Conservation (phyloP, 305 asterid species). For the Rubia occidens region DNA sequence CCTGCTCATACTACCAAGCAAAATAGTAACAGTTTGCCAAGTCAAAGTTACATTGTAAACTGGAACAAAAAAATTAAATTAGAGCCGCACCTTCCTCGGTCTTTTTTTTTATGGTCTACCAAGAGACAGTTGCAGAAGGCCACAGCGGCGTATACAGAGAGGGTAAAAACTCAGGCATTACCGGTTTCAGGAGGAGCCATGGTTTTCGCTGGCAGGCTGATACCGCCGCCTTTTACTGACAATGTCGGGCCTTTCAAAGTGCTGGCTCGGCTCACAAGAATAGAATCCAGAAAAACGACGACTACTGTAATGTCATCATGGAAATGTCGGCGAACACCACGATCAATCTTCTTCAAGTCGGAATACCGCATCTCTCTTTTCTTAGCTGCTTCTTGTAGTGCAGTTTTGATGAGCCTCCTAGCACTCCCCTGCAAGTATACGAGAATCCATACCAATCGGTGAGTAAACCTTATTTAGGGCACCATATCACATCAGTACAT, state of each 20-base stretch:
- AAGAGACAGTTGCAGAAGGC: slow-evolving; percentile 21
- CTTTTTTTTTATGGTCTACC: slow-evolving; percentile 19
- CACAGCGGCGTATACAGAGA: slow-evolving; percentile 26
- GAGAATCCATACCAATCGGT: background rate
- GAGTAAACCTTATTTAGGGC: too few relatives aligned
- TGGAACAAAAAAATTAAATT: slow-evolving; percentile 26
- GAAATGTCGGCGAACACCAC: slow-evolving; percentile 39
- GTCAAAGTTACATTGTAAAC: slow-evolving; percentile 30
- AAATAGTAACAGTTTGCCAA: slow-evolving; percentile 16
- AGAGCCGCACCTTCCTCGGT: slow-evolving; percentile 26
- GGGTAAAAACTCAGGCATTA: slow-evolving; percentile 19
- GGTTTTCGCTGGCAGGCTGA: slow-evolving; percentile 27
- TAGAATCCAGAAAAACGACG: slow-evolving; percentile 32
- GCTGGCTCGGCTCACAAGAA: slow-evolving; percentile 35
- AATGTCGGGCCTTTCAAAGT: slow-evolving; percentile 29
- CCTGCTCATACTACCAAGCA: slow-evolving; percentile 22
- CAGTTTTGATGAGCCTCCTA: slow-evolving; percentile 35
- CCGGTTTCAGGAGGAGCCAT: slow-evolving; percentile 29
- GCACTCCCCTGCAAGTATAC: slow-evolving; percentile 33
- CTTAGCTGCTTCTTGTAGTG: slow-evolving; percentile 44
- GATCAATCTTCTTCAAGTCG: slow-evolving; percentile 36
- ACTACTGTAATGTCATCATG: slow-evolving; percentile 42
- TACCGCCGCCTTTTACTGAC: slow-evolving; percentile 37
- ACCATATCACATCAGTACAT: too few relatives aligned
- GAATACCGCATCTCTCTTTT: slow-evolving; percentile 43